Evolutionary conservation across 345 rosid species (phyloP), one percentile per base, ranked within the genome.

Genomic region (Diplotaxis tenuifolia): DNA sequence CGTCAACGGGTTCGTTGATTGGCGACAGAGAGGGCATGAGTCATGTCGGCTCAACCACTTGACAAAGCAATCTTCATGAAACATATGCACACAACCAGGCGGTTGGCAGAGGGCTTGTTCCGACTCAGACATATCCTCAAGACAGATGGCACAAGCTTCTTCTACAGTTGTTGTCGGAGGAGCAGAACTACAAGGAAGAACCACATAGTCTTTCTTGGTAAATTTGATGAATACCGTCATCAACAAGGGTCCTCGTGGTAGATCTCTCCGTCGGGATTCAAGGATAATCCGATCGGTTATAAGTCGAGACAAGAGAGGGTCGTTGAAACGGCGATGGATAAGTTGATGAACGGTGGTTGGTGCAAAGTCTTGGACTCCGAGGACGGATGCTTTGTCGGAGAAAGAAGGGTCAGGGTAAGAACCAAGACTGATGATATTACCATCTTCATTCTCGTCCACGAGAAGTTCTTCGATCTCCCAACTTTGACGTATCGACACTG

Each of bases 291-390:
- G 12, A 56, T 55, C 31, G 14, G 57, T 14, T 10, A 73, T 0
- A 0, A 19, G 15, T 4, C 32, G 45, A 3, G 76, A 73, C 76
- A 73, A 55, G 63, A 9, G 23, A 62, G 14, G 22, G 27, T 72
- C 69, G 4, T 72, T 25, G 5, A 53, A 20, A 1, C 15, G 28
- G n/a, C 1, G 19, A 0, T 34, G 2, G 40, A 72, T 16, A 5
- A 0, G 27, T 52, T 25, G 36, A 11, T 23, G 38, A 6, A 62
- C 21, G 29, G 28, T 5, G 19, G 56, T 3, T 2, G 16, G 54
- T 50, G 10, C 4, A 4, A 63, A 25, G 22, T 28, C 27, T 34
- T 5, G 42, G 5, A 62, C 18, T 5, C 8, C 22, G 18, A 55
- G 14, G 6, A 40, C 47, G 49, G 32, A 4, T 14, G 2, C 2